A percentile compares a stretch with the other conserved stretches of the same genome.
Evolutionary conservation across 805 yeast genomes (phyloP).

Genomic region (Zygosaccharomyces bisporus): DNA sequence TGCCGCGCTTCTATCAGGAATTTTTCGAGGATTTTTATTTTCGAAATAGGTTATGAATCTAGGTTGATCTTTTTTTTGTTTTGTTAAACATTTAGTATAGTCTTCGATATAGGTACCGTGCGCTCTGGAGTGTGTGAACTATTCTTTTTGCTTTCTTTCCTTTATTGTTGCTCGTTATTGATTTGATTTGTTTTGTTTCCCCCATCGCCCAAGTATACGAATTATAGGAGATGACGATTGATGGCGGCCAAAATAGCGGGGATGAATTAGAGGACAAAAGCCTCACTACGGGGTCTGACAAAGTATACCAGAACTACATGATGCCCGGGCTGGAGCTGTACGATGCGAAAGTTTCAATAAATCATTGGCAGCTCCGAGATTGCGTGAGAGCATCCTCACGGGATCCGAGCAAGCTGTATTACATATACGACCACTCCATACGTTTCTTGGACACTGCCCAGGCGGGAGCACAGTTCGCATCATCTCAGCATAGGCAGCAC

Average conservation of each 20-base stretch:
- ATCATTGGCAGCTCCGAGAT: constrained; percentile 82
- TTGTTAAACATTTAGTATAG: neutral
- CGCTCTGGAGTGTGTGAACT: neutral
- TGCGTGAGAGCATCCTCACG: constrained; percentile 52
- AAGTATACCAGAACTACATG: constrained; percentile 33
- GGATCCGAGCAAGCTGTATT: constrained; percentile 46
- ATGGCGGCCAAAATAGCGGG: constrained; percentile 16
- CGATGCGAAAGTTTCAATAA: constrained; percentile 33
- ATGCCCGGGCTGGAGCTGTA: constrained; percentile 34
- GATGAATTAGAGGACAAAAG: constrained; percentile 26
- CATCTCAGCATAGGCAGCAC: constrained; percentile 7
- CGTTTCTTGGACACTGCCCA: constrained; percentile 40
- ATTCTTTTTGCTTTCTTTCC: neutral
- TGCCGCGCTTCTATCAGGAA: neutral
- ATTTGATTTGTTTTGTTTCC: neutral
- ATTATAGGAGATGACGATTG: constrained; percentile 19
- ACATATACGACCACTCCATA: constrained; percentile 55
- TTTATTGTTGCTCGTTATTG: neutral
- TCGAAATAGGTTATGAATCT: neutral
- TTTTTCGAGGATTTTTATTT: neutral
- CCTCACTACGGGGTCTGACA: constrained; percentile 30
- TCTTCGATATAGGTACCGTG: neutral
- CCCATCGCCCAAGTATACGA: too few species aligned
- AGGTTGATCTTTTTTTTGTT: neutral
- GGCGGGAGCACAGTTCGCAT: constrained; percentile 1